Percentiles rank a stretch among this genome's conserved stretches.
Conservation (phyloP, 345 rosid species). For the Camelina laxa region DNA sequence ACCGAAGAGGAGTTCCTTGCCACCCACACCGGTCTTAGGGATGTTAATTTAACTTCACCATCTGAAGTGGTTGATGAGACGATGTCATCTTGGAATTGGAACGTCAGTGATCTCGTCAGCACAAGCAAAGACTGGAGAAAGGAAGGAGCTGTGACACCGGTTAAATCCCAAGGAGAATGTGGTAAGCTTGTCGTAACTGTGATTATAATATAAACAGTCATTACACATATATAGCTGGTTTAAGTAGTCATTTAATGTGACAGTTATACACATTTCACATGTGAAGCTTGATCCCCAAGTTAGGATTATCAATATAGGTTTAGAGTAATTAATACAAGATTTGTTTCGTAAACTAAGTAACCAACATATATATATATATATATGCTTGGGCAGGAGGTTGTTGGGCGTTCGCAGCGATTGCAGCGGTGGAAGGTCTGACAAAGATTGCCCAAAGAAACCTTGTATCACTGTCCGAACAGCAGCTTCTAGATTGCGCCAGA, state of each 20-base stretch:
- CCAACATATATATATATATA: not conserved
- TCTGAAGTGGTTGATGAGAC: slow-evolving; percentile 10
- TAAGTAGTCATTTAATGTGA: no score
- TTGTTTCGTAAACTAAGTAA: no score
- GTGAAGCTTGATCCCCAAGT: not conserved
- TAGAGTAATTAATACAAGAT: not conserved
- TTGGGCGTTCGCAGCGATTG: slow-evolving; percentile 71
- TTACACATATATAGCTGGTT: not conserved
- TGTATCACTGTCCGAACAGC: slow-evolving; percentile 63
- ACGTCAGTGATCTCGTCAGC: slow-evolving; percentile 20
- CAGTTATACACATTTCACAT: not conserved
- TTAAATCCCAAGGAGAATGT: slow-evolving; percentile 48
- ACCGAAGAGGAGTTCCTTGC: slow-evolving; percentile 59
- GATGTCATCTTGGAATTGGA: slow-evolving; percentile 33
- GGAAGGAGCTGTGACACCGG: slow-evolving; percentile 49
- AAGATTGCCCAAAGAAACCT: slow-evolving; percentile 52
- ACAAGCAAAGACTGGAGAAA: slow-evolving; percentile 47
- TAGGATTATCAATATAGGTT: not conserved
- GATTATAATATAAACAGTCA: not conserved
- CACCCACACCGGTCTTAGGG: slow-evolving; percentile 47
- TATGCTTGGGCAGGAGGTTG: slow-evolving; percentile 51
- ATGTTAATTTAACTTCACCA: slow-evolving; percentile 19
- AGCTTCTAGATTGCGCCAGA: slow-evolving; percentile 58
- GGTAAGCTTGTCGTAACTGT: slow-evolving; percentile 2
- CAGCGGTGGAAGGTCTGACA: slow-evolving; percentile 61